Evolutionary conservation across 768 basidiomycete genomes (phyloP).

Genomic region (Scleroderma citrinum): DNA sequence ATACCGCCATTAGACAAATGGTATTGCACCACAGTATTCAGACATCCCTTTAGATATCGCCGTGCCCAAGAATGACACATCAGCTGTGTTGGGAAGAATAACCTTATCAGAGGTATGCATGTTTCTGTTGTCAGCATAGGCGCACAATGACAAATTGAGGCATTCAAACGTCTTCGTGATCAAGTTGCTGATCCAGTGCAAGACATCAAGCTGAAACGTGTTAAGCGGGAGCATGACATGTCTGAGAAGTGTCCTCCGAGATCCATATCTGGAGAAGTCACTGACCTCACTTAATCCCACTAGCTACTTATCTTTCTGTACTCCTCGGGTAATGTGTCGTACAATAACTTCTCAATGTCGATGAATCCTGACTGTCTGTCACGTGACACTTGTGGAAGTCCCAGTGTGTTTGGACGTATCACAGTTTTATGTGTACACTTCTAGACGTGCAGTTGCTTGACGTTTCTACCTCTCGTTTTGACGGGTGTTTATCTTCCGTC

Average conservation of each 20-base stretch:
- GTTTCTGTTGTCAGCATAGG: neutral
- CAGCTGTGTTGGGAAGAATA: constrained; percentile 1
- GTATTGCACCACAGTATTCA: constrained; percentile 6
- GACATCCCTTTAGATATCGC: neutral
- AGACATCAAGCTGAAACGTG: constrained; percentile 11
- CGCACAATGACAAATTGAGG: neutral
- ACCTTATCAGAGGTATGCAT: constrained; percentile 4
- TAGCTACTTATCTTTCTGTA: too few relatives aligned
- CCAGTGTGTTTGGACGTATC: too few relatives aligned
- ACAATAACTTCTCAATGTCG: too few relatives aligned
- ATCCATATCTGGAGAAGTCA: constrained; percentile 6
- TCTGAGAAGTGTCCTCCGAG: neutral
- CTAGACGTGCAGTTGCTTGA: too few relatives aligned
- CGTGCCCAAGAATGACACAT: neutral
- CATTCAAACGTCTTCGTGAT: constrained; percentile 11
- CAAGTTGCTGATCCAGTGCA: neutral
- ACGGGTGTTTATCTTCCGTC: too few relatives aligned
- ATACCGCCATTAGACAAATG: constrained; percentile 8
- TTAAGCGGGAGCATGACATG: constrained; percentile 9
- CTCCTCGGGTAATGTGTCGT: too few relatives aligned
- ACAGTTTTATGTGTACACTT: too few relatives aligned
- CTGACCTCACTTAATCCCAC: neutral
- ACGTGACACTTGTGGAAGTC: too few relatives aligned
- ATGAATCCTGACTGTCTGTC: too few relatives aligned
- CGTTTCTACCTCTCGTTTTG: too few relatives aligned